Percentiles rank a stretch among this genome's conserved stretches.
phyloP scores from a whole-genome alignment of 192 early-diverging fungal genomes.

The Gaertneriomyces sp. region DNA sequence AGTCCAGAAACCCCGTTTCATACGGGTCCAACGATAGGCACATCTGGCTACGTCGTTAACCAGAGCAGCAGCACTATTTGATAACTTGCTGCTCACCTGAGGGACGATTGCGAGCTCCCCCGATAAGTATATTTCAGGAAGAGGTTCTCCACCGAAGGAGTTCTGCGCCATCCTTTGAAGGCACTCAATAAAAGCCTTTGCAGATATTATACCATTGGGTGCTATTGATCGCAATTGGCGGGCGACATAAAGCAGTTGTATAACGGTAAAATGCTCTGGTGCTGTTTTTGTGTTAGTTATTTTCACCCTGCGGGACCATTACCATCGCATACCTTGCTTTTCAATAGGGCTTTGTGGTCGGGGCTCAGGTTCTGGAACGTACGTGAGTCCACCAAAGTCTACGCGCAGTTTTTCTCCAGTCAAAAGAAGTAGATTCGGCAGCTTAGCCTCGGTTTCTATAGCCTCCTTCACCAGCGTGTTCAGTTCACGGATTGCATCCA shows the following conservation, averaged over 20 bases:
- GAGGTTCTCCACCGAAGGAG: conserved; percentile 36
- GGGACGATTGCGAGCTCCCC: conserved; percentile 44
- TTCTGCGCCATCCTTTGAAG: conserved; percentile 33
- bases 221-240: conserved; percentile 38
- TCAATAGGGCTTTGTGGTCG: conserved; percentile 53
- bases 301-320: too few species aligned
- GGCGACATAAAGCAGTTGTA: conserved; percentile 44
- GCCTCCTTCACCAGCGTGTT: conserved; percentile 55
- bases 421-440: conserved; percentile 52
- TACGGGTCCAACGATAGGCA: conserved; percentile 43
- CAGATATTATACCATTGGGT: conserved; percentile 33
- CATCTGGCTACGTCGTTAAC: conserved; percentile 21
- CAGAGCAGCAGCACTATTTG: background rate
- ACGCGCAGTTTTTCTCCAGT: conserved; percentile 56
- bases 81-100: conserved; percentile 33
- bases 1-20: conserved; percentile 53
- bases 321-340: conserved; percentile 35
- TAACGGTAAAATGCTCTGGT: conserved; percentile 51
- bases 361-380: conserved; percentile 54
- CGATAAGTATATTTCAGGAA: conserved; percentile 45
- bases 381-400: conserved; percentile 45
- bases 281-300: conserved; percentile 12
- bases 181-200: conserved; percentile 47
- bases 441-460: conserved; percentile 48
- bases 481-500: conserved; percentile 56